Base-by-base conservation (phyloP, 2,329 filamentous ascomycete genomes). In the Colletotrichum melonis region DNA sequence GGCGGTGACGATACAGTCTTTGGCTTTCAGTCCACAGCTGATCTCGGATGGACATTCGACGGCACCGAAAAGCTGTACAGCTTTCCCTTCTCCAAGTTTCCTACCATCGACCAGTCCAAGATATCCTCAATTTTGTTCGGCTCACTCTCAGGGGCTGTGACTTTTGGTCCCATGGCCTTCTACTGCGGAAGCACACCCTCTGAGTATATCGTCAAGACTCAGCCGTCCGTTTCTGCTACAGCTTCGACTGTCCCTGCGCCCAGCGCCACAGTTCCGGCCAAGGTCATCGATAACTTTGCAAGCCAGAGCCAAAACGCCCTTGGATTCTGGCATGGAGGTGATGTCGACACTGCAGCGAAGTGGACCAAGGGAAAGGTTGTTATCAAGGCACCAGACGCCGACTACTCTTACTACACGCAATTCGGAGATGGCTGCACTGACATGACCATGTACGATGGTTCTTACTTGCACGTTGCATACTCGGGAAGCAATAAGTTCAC, bases 381-480 rank as follows among this genome's bases (percentile, higher is more conserved):
- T 75, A 60, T 83, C 77, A 80, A 80, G 80, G 77, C 81, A 74
- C 57, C 78, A 72, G 75, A 74, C 79, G 71, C 77, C 58, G 91
- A 92, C 76, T 86, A 91, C 71, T 86, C 86, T 58, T 92, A 88
- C 82, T 89, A 91, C 78, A 90, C 89, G 7, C 89, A 92, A 74
- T 80, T 92, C 12, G 75, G 72, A 56, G 63, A 63, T 26, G 70
- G 65, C 9, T 78, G 84, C 86, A 1, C 83, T 81, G 35, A 84
- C 83, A 24, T 93, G 91, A 81, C 85, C 84, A 55, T 89, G 14
- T 91, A 89, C 79, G 83, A 87, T 70, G 84, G 86, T 30, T 87
- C 88, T 19, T 93, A 92, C 79, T 84, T 94, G 14, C 92, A 93
- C 81, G 87, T 94, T 63, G 86, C 87, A 11, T 93, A 90, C 80